Evolutionary conservation across 257 asterid genomes (phyloP).

Genomic region (Salvia hispanica): DNA sequence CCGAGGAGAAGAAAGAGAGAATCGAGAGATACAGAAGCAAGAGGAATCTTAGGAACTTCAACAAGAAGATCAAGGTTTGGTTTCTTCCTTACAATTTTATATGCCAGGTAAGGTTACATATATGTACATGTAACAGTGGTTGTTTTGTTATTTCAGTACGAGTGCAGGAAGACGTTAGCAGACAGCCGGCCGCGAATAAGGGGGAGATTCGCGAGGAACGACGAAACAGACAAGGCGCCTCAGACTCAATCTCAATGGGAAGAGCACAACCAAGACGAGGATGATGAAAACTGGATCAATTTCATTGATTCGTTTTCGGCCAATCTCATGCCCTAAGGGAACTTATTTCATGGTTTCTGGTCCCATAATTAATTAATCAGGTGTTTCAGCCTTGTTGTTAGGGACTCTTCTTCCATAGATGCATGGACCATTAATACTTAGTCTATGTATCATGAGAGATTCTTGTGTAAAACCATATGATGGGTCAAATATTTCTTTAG

Average conservation of each 20-base stretch:
- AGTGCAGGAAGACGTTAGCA: conserved; percentile 88
- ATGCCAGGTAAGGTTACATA: background rate
- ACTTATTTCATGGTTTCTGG: conserved; percentile 17
- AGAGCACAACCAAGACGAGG: conserved; percentile 48
- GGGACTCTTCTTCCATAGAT: conserved; percentile 8
- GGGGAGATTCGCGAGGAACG: conserved; percentile 83
- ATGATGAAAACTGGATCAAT: conserved; percentile 67
- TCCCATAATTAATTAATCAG: conserved; percentile 7
- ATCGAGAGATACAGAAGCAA: conserved; percentile 86
- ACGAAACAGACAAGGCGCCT: conserved; percentile 53
- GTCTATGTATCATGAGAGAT: background rate
- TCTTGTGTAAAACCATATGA: background rate
- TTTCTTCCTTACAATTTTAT: background rate
- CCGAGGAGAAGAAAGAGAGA: conserved; percentile 81
- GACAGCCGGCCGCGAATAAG: conserved; percentile 86
- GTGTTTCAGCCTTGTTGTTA: conserved; percentile 7
- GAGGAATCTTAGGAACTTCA: conserved; percentile 83
- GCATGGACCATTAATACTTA: conserved; percentile 13
- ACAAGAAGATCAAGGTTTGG: conserved; percentile 83
- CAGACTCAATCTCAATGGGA: conserved; percentile 54
- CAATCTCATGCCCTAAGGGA: conserved; percentile 56
- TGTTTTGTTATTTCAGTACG: conserved; percentile 54
- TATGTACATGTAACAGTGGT: background rate
- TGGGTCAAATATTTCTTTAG: no score
- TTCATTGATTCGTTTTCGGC: conserved; percentile 68